Evolutionary conservation across 352 stramenopile genomes (phyloP), one percentile per base, ranked within the genome.

Genomic region (Globisporangium perplexum): DNA sequence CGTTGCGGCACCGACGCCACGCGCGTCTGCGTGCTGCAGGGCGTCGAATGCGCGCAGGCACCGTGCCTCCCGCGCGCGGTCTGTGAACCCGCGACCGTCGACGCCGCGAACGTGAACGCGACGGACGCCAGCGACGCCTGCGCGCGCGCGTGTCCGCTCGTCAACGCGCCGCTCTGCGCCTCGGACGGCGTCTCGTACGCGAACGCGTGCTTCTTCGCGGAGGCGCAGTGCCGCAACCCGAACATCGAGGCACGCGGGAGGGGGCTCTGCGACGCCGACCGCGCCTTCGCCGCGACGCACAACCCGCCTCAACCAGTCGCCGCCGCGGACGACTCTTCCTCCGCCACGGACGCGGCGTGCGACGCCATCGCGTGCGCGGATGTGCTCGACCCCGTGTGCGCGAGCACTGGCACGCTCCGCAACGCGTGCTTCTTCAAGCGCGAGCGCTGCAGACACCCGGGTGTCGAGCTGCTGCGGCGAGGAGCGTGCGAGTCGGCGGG

Each of bases 181-280:
- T 83, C 73, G 0, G 50, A 84, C 41, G 50, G 51, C 15, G 57
- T 73, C 4, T 74, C 76, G 24, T 87, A 83, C 26, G 65, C 64
- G 3, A 87, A 83, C 50, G 36, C 49, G 26, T 87, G 76, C 46
- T 83, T 76, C 53, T 67, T 87, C 23, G 61, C 79, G n/a, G 47
- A 68, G 51, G 73, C 69, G 4, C 66, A 72, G 44, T 87, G 73
- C 45, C 43, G 28, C n/a, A 24, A 24, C 12, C 48, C 62, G 4
- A 35, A 47, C 5, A 55, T 87, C 12, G 39, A 42, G 10, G 24
- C 83, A 0, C 38, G 41, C 7, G 60, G 47, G 11, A 30, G 28
- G 3, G 60, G 60, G 7, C 52, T 84, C 14, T 87, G 76, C 18
- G 45, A 43, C 2, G 31, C 35, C 31, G 71, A 76, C 20, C 53